Percentiles rank a stretch among this genome's conserved stretches.
Evolutionary conservation across 2,329 filamentous ascomycete species (phyloP).

Genomic region (Fusarium tricinctum): DNA sequence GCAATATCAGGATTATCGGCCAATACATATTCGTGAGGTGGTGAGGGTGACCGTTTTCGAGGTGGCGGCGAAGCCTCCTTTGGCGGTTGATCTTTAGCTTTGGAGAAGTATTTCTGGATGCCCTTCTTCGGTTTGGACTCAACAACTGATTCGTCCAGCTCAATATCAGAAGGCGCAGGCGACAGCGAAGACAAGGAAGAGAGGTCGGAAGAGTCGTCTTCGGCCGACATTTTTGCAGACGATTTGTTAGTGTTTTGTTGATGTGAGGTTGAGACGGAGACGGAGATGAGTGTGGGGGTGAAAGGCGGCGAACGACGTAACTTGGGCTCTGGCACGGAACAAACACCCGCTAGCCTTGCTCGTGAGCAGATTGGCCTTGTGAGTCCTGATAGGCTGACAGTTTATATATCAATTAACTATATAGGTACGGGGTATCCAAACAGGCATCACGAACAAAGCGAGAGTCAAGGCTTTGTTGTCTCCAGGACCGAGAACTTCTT

Average conservation of each 20-base stretch:
- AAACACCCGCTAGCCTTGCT: conserved; percentile 52
- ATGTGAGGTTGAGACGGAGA: conserved; percentile 46
- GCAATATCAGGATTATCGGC: conserved; percentile 94
- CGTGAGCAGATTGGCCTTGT: conserved; percentile 50
- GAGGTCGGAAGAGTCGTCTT: conserved; percentile 74
- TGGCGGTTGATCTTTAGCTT: conserved; percentile 64
- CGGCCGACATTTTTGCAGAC: conserved; percentile 66
- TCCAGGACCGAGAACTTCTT: neutral
- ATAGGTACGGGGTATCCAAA: conserved; percentile 14
- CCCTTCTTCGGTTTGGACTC: conserved; percentile 64
- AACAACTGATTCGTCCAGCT: conserved; percentile 63
- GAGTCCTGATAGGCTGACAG: conserved; percentile 51
- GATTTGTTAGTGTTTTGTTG: conserved; percentile 46
- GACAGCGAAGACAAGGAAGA: conserved; percentile 69
- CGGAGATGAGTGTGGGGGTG: conserved; percentile 52
- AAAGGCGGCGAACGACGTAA: conserved; percentile 52
- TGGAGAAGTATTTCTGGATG: conserved; percentile 78
- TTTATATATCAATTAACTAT: conserved; percentile 46
- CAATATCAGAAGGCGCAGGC: conserved; percentile 60
- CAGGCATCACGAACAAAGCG: conserved; percentile 30
- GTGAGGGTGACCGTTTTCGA: conserved; percentile 86
- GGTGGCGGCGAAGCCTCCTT: conserved; percentile 75
- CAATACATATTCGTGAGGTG: conserved; percentile 89
- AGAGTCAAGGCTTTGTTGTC: conserved; percentile 28
- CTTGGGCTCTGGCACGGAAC: conserved; percentile 47